Conservation (phyloP, 2,329 filamentous ascomycete species). For the Sporothrix euskadiensis region DNA sequence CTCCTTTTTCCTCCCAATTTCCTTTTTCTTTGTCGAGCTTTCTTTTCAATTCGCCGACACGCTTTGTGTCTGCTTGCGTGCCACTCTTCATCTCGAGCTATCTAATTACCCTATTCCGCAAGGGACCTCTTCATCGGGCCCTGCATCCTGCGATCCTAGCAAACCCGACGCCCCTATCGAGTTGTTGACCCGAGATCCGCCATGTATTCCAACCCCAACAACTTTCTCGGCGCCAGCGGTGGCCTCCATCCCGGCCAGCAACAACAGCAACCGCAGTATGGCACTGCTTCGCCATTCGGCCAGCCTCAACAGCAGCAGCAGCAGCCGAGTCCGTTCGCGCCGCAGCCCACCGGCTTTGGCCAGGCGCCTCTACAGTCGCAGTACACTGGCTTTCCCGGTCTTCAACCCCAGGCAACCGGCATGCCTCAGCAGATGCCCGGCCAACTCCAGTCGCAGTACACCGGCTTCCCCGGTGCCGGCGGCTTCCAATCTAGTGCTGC, state of each 20-base stretch:
- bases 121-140: not conserved
- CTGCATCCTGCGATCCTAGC: not conserved
- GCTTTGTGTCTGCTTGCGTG: not conserved
- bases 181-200: constrained; percentile 28
- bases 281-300: constrained; percentile 50
- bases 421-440: constrained; percentile 58
- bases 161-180: constrained; percentile 1
- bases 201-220: constrained; percentile 92
- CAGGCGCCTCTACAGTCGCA: constrained; percentile 58
- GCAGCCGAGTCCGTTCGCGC: constrained; percentile 57
- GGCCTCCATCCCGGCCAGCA: constrained; percentile 69
- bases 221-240: constrained; percentile 74
- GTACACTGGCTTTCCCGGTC: constrained; percentile 60
- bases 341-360: constrained; percentile 62
- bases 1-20: constrained; percentile 10
- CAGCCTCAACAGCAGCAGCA: constrained; percentile 48
- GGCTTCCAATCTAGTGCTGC: constrained; percentile 59
- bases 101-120: not conserved
- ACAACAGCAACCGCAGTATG: constrained; percentile 51
- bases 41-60: not conserved
- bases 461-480: constrained; percentile 57
- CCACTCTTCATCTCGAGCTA: not conserved
- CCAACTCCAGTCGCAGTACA: constrained; percentile 66
- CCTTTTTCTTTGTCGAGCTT: constrained; percentile 9
- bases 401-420: constrained; percentile 49